Evolutionary conservation across 805 yeast species (phyloP).

Genomic region (Priceomyces carsonii): DNA sequence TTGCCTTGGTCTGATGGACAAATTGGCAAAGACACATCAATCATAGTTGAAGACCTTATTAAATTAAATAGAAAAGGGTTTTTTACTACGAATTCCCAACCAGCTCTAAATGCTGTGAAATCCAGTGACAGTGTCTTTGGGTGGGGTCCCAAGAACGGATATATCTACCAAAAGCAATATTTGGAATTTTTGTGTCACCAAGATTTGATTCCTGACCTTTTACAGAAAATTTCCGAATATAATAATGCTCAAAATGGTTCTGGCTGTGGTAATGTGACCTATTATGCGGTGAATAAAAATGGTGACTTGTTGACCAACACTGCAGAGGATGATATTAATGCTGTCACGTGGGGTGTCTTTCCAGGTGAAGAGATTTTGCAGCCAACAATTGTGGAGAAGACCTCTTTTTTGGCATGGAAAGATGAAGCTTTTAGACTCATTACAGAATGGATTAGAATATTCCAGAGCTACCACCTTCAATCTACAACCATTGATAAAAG

Average conservation of each 20-base stretch:
- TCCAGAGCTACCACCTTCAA: constrained; percentile 37
- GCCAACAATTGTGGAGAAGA: constrained; percentile 92
- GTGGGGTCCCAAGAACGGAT: constrained; percentile 95
- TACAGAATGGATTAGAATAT: constrained; percentile 72
- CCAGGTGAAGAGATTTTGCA: constrained; percentile 94
- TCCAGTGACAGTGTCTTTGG: constrained; percentile 77
- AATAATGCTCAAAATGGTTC: constrained; percentile 42
- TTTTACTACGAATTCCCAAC: constrained; percentile 89
- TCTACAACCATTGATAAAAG: constrained; percentile 29
- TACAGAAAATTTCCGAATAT: constrained; percentile 42
- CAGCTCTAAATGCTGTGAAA: constrained; percentile 78
- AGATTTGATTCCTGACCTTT: constrained; percentile 39
- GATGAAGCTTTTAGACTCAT: constrained; percentile 88
- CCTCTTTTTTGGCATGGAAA: constrained; percentile 94
- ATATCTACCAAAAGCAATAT: constrained; percentile 92
- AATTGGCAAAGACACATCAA: constrained; percentile 69
- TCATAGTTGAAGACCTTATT: constrained; percentile 59
- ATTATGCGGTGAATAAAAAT: constrained; percentile 67
- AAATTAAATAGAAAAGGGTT: constrained; percentile 67
- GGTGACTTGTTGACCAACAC: constrained; percentile 69
- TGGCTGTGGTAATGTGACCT: constrained; percentile 57
- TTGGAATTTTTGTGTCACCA: constrained; percentile 81
- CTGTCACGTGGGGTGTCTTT: constrained; percentile 98
- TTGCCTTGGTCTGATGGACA: constrained; percentile 97
- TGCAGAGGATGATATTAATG: constrained; percentile 76